Base-by-base conservation (phyloP, 208 protist genomes). In the Angomonas desouzai region DNA sequence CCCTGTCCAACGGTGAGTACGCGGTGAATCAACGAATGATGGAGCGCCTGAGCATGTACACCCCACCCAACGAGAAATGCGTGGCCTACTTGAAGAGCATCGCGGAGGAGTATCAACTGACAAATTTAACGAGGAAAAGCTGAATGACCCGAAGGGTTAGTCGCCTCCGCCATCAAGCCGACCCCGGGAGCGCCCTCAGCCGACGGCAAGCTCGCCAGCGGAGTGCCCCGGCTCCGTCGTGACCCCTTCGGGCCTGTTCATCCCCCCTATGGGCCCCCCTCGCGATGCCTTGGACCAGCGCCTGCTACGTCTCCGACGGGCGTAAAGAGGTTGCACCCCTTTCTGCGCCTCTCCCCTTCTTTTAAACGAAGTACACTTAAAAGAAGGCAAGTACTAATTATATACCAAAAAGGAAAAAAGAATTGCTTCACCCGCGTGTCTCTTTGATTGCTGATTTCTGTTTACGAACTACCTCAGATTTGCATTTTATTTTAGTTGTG, bases 1-100 rank as follows among this genome's bases (percentile, higher is more conserved):
- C 81, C 25, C 49, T 83, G 38, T 69, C 66, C 56, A 94, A 97
- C 67, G 55, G 73, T 20, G 92, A 97, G 73, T 91, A 85, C 57
- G 86, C 85, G 1, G 92, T 97, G 29, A 97, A 97, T 55, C 81
- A 91, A 48, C 76, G 77, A 30, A 76, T 97, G 66, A 82, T 92
- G 65, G 87, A 97, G 55, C 88, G 87, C 2, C 73, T 95, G 2
- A 72, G 77, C 30, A 75, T 93, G 51, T 79, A 81, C 56, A 84
- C 85, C 7, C 87, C 89, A 7, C 70, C 79, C 0, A 90, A 92
- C 53, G 89, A 91, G 2, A 81, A 79, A 64, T 95, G 92, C 70
- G 63, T 94, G 11, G 69, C 77, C 57, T 95, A 96, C 66, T 73
- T 97, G 23, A 76, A 67, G n/a, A 81, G 66, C 63, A 91, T 97